phyloP scores from a whole-genome alignment of 176 grass and related monocot genomes.

The Dactylis glomerata region DNA sequence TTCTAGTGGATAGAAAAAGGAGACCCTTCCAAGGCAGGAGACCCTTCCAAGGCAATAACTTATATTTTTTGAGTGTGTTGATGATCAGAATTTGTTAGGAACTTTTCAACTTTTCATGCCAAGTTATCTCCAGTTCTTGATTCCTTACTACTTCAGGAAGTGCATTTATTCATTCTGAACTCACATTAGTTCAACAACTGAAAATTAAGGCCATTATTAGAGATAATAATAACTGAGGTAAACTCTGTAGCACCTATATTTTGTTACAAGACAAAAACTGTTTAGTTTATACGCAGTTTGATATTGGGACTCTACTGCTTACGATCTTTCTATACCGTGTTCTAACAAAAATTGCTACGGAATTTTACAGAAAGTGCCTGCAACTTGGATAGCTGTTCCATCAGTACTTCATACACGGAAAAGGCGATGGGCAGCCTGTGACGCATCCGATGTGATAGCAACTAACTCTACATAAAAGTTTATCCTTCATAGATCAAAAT shows the following conservation, averaged over 20 bases:
- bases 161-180: neutral
- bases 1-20: neutral
- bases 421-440: neutral
- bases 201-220: neutral
- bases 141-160: neutral
- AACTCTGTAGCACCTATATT: neutral
- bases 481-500: neutral
- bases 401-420: neutral
- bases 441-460: neutral
- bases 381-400: neutral
- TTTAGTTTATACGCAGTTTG: neutral
- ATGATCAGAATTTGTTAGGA: neutral
- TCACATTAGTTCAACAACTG: neutral
- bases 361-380: neutral
- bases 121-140: neutral
- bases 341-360: constrained; percentile 1
- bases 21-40: neutral
- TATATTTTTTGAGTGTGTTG: neutral
- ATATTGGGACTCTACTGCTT: neutral
- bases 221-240: neutral
- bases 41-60: neutral
- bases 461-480: constrained; percentile 2
- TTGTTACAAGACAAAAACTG: neutral
- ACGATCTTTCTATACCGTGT: neutral
- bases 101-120: neutral